Evolutionary conservation across 768 basidiomycete genomes (phyloP).

Genomic region (Arthromyces matolae): DNA sequence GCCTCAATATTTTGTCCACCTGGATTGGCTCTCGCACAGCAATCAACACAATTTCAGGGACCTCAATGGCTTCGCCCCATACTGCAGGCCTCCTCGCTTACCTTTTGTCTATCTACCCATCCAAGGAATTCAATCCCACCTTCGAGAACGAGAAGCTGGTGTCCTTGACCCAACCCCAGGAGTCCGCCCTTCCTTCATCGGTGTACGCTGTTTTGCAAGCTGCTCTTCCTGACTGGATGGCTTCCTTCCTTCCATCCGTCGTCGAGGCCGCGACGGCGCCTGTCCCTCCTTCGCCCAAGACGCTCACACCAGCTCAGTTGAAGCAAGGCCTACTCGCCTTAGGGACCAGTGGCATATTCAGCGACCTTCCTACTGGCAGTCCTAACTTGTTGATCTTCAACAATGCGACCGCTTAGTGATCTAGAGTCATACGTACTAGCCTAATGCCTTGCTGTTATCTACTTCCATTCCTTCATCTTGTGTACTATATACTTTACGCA

Average conservation of each 20-base stretch:
- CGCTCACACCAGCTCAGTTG: constrained; percentile 64
- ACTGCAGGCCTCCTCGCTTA: constrained; percentile 88
- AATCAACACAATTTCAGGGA: constrained; percentile 80
- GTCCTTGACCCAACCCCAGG: constrained; percentile 28
- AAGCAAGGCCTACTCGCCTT: constrained; percentile 72
- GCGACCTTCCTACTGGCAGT: constrained; percentile 48
- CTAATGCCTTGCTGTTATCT: constrained; percentile 8
- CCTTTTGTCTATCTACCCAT: constrained; percentile 85
- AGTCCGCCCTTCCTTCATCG: constrained; percentile 33
- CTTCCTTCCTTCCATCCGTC: constrained; percentile 53
- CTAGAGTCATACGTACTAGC: background rate
- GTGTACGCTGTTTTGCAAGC: constrained; percentile 54
- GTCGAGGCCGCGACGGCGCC: constrained; percentile 41
- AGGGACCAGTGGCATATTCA: constrained; percentile 48
- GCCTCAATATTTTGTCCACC: constrained; percentile 87
- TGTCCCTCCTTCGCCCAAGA: constrained; percentile 36
- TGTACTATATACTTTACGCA: no score
- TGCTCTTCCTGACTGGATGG: constrained; percentile 55
- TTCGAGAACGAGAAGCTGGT: constrained; percentile 37
- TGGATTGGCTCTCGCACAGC: constrained; percentile 64
- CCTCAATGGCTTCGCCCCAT: constrained; percentile 95
- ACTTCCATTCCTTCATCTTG: background rate
- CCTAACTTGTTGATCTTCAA: constrained; percentile 78
- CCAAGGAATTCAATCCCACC: constrained; percentile 53
- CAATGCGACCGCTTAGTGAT: constrained; percentile 52